These are phyloP conservation scores for Plasmodium coatneyi DNA, from an alignment of 169 alveolate genomes.

Conservation along the genomic window DNA sequence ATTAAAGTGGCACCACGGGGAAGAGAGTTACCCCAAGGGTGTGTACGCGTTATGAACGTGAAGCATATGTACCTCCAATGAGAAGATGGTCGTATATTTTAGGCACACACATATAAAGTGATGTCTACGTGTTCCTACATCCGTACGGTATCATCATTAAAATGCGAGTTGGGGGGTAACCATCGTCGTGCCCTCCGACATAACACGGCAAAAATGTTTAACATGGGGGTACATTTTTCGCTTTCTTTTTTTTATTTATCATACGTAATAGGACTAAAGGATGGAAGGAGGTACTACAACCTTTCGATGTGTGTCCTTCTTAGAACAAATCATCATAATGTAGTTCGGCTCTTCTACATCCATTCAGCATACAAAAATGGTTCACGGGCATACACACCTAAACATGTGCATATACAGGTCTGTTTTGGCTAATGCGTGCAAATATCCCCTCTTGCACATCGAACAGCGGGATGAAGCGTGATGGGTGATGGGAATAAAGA, in stretches of 20 bases:
- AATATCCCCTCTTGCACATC: not conserved
- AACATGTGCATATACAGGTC: not conserved
- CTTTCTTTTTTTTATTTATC: not conserved
- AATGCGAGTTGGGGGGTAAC: not conserved
- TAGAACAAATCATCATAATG: not conserved
- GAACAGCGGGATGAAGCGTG: not conserved
- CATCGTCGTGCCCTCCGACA: not conserved
- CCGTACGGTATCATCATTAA: not conserved
- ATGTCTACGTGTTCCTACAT: not conserved
- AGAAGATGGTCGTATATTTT: not conserved
- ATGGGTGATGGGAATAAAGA: not conserved
- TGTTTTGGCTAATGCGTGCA: not conserved
- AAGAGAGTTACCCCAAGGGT: not conserved
- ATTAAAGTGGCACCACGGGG: not conserved
- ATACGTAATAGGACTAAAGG: not conserved
- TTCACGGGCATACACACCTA: not conserved
- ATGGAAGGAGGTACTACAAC: not conserved
- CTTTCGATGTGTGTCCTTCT: not conserved
- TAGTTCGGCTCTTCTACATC: not conserved
- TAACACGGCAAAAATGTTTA: not conserved
- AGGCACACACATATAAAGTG: not conserved
- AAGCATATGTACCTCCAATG: not conserved
- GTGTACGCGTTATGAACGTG: not conserved
- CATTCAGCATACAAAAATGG: not conserved
- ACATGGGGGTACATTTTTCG: not conserved